phyloP scores from a whole-genome alignment of 192 early-diverging fungal species.

The Coemansia sp. region DNA sequence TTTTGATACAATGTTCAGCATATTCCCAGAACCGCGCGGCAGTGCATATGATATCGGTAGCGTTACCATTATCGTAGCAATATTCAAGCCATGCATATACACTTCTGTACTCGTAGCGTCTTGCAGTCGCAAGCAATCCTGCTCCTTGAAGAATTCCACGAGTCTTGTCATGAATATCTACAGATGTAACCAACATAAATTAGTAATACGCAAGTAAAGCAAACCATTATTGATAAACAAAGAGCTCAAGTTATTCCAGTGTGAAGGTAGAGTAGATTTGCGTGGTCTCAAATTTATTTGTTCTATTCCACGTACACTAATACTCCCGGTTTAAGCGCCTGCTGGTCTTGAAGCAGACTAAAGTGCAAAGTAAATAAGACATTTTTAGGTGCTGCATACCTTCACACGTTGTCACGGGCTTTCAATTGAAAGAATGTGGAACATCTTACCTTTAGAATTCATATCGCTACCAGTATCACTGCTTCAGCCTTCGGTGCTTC shows the following conservation, averaged over 20 bases:
- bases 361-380: not conserved
- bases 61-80: not conserved
- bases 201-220: not conserved
- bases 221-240: not conserved
- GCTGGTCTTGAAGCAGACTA: not conserved
- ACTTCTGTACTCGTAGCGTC: not conserved
- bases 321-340: not conserved
- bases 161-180: not conserved
- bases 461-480: not conserved
- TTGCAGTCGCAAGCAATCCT: not conserved
- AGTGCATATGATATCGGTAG: constrained; percentile 1
- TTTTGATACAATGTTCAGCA: not conserved
- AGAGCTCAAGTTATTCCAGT: not conserved
- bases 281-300: not conserved
- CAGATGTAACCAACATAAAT: not conserved
- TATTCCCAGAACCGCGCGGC: not conserved
- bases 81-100: not conserved
- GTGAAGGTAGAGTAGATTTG: not conserved
- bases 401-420: not conserved
- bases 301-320: not conserved
- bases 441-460: not conserved
- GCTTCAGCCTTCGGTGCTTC: not conserved
- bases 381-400: not conserved
- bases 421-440: not conserved
- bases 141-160: not conserved